Evolutionary conservation across 2,329 filamentous ascomycete genomes (phyloP), one percentile per base, ranked within the genome.

Genomic region (Capronia epimyces): DNA sequence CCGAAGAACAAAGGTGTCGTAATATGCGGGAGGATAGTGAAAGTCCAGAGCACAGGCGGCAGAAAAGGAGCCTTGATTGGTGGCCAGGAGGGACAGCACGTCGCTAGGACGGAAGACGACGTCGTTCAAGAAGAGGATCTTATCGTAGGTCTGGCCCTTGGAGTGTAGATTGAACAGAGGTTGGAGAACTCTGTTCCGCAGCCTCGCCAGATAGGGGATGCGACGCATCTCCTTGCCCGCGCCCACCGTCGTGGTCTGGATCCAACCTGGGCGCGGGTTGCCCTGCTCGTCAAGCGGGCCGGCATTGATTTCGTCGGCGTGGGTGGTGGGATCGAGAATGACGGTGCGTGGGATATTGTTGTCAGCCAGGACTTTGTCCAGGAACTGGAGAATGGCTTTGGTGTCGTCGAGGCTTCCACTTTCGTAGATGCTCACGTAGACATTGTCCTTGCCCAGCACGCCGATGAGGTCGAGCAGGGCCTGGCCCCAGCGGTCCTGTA

Each of bases 1-100:
- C 12, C 86, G 75, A 16, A 83, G 79, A 1, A 84, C 86, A 64
- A 86, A 89, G 0, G 83, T 81, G 64, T 89, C 86, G 66, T 89
- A 89, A 64, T 82, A 86, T 34, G 79, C 74, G 56, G 84, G 80
- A 48, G 79, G 77, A n/a, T 55, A 57, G 55, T 81, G 78, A 61
- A 83, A 88, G 67, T 89, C 86, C 29, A 87, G 69, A 0, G 83
- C 83, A 62, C 86, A 89, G 2, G 82, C 83, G 0, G 84, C 81
- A 3, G 82, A 78, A 60, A 87, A 89, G 13, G 70, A 62, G 4
- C 76, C 73, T 13, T 67, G 60, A 59, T 82, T 79, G 2, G 81
- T 84, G 43, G 74, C 75, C 53, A 88, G 69, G 13, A 84, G 68
- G 18, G 76, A 71, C 4, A 75, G 66, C 0, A 80, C 76, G 56